Percentiles rank a stretch among this genome's conserved stretches.
Evolutionary conservation across 2,329 filamentous ascomycete genomes (phyloP).

Genomic region (Cladosporium austrohemisphaericum): DNA sequence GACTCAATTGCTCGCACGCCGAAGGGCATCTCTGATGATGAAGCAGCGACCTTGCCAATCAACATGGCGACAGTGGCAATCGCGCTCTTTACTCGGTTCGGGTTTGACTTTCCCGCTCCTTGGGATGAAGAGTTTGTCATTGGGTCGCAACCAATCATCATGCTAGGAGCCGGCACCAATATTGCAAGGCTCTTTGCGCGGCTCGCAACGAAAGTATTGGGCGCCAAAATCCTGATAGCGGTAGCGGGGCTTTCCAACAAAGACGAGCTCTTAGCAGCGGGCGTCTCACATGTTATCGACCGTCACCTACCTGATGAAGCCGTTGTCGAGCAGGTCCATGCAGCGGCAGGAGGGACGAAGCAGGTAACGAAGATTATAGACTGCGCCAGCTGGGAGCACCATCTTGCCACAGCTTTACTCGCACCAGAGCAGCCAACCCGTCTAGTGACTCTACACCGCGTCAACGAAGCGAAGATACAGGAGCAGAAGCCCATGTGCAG

Average conservation of each 20-base stretch:
- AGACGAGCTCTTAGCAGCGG: background rate
- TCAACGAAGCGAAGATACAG: background rate
- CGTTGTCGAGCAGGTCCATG: background rate
- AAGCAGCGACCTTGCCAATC: background rate
- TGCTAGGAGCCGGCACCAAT: slow-evolving; percentile 7
- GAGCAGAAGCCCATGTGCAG: background rate
- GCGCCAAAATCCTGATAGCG: background rate
- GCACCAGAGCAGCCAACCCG: background rate
- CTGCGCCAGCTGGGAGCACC: background rate
- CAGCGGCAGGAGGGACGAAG: background rate
- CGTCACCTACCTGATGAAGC: background rate
- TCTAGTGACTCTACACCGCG: background rate
- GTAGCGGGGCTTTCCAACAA: background rate
- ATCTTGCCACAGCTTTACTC: background rate
- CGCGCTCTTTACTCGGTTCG: background rate
- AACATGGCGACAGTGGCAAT: background rate
- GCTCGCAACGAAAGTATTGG: slow-evolving; percentile 2
- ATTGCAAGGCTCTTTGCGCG: slow-evolving; percentile 10
- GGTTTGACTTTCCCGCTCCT: background rate
- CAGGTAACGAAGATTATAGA: background rate
- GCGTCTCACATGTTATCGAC: background rate
- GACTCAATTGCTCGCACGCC: background rate
- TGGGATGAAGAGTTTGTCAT: background rate
- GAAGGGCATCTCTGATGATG: background rate
- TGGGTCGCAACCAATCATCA: background rate